These are phyloP conservation scores for Ogataea pignaliae DNA, from an alignment of 805 yeast species.

Conservation along the genomic window DNA sequence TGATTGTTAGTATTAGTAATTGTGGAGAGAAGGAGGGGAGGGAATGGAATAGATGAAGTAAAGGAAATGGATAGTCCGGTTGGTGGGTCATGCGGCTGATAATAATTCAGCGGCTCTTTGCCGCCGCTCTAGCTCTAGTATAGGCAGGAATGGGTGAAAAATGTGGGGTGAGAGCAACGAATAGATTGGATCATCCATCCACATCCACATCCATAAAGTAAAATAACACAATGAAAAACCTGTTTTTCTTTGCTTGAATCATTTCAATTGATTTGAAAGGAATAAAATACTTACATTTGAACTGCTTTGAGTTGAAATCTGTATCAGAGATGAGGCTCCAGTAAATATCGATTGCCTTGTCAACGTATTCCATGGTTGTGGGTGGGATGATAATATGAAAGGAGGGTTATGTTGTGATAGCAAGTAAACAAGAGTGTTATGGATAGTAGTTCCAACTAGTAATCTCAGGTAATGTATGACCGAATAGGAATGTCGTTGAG, in stretches of 20 bases:
- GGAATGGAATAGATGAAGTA: not conserved
- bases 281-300: constrained; percentile 11
- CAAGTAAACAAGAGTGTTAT: too few species aligned
- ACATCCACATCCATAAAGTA: too few species aligned
- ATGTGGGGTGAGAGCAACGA: not conserved
- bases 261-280: too few species aligned
- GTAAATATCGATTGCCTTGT: constrained; percentile 15
- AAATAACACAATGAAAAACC: not conserved
- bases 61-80: not conserved
- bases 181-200: too few species aligned
- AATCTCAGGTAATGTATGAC: not conserved
- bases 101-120: too few species aligned
- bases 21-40: not conserved
- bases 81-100: too few species aligned
- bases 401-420: not conserved
- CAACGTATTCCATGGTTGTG: constrained; percentile 14
- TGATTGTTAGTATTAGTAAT: constrained; percentile 5
- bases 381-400: not conserved
- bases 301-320: constrained; percentile 19
- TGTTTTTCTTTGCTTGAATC: too few species aligned
- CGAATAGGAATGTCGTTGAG: not conserved
- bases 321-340: constrained; percentile 20
- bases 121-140: too few species aligned
- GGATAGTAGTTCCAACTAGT: too few species aligned
- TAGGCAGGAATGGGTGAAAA: not conserved